Percentiles rank a stretch among this genome's conserved stretches.
These are phyloP conservation scores for Pyronema omphalodes DNA, from an alignment of 495 filamentous ascomycete species.

Conservation along the genomic window DNA sequence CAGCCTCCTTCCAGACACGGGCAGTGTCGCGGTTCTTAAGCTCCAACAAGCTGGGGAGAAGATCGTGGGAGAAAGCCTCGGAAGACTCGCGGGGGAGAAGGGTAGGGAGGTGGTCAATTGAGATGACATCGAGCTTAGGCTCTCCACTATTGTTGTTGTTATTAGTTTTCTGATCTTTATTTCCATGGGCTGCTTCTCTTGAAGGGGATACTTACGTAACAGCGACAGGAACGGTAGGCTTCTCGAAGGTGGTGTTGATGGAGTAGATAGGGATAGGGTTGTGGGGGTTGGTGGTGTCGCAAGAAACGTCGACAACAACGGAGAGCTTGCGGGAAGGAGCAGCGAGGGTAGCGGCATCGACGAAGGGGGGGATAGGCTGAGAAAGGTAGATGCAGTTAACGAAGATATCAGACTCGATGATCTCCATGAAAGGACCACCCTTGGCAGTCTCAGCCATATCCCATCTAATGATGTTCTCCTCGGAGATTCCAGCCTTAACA, in stretches of 20 bases:
- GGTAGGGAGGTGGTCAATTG: constrained; percentile 80
- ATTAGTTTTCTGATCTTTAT: neutral
- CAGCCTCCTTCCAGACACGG: constrained; percentile 66
- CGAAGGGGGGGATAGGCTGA: constrained; percentile 49
- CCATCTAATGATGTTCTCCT: constrained; percentile 67
- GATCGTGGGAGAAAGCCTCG: constrained; percentile 64
- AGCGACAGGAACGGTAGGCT: constrained; percentile 62
- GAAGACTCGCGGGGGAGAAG: constrained; percentile 72
- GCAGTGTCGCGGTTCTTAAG: constrained; percentile 54
- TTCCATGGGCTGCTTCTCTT: neutral
- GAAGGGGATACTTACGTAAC: constrained; percentile 17
- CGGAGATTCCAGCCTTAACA: constrained; percentile 53
- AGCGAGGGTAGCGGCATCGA: constrained; percentile 50
- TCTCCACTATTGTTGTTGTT: constrained; percentile 25
- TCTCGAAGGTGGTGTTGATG: constrained; percentile 61
- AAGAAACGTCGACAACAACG: constrained; percentile 77
- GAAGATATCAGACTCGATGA: constrained; percentile 62
- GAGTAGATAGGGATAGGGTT: constrained; percentile 75
- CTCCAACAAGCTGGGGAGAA: constrained; percentile 61
- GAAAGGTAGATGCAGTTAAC: constrained; percentile 86
- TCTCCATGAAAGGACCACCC: constrained; percentile 77
- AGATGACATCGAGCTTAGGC: constrained; percentile 56
- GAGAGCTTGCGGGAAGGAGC: constrained; percentile 51
- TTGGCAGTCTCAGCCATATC: constrained; percentile 77
- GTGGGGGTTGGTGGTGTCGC: constrained; percentile 55